These are phyloP conservation scores for Septoria linicola DNA, from an alignment of 2,329 filamentous ascomycete genomes.

Conservation along the genomic window DNA sequence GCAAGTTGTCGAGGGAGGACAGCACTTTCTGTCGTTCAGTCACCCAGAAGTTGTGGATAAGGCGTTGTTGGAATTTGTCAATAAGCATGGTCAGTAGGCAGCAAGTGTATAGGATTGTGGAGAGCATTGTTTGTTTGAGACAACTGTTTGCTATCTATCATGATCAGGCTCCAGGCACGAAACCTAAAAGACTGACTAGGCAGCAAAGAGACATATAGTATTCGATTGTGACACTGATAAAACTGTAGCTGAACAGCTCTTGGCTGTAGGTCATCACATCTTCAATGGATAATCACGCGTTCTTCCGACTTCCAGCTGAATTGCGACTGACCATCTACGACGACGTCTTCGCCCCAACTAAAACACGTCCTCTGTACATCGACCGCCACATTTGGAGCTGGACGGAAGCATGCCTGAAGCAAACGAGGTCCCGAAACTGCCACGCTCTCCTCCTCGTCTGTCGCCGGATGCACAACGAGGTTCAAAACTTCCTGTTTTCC, in stretches of 20 bases:
- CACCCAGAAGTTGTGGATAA: conserved; percentile 48
- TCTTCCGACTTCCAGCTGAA: conserved; percentile 10
- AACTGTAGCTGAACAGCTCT: too few relatives aligned
- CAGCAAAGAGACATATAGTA: too few relatives aligned
- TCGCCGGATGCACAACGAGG: conserved; percentile 8
- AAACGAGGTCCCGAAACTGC: not conserved
- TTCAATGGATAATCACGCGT: not conserved
- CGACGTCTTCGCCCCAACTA: conserved; percentile 1
- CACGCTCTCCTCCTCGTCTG: conserved; percentile 8
- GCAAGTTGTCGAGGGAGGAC: conserved; percentile 47
- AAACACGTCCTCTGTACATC: conserved; percentile 5
- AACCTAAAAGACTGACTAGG: too few relatives aligned
- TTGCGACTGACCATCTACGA: conserved; percentile 15
- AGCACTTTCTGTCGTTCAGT: conserved; percentile 52
- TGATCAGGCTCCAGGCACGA: too few relatives aligned
- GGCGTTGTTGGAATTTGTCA: conserved; percentile 38
- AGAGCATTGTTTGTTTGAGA: too few relatives aligned
- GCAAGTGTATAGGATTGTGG: not conserved
- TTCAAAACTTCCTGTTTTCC: conserved; percentile 8
- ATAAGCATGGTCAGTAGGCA: conserved; percentile 5
- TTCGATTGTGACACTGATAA: too few relatives aligned
- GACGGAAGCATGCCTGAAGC: not conserved
- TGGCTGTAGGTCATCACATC: too few relatives aligned
- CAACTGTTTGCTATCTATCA: too few relatives aligned
- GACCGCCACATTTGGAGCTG: conserved; percentile 11